Conservation (phyloP, 306 rosid species). For the Trichosanthes cucumerina region DNA sequence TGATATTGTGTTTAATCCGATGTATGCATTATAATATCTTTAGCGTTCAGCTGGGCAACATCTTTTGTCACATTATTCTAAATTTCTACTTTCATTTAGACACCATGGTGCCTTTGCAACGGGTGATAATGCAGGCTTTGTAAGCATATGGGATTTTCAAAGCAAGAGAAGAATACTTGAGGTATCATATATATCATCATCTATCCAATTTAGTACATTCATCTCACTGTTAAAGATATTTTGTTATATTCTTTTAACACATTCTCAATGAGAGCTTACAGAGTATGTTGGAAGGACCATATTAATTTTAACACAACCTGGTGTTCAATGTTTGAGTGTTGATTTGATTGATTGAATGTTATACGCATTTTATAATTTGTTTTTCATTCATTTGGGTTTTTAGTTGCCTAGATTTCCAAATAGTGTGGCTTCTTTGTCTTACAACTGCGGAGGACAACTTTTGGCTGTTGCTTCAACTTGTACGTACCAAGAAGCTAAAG, state of each 20-base stretch:
- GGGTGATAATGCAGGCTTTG: constrained; percentile 71
- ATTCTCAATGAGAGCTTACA: not conserved
- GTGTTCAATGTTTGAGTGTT: not conserved
- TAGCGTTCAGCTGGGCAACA: not conserved
- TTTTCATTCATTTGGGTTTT: constrained; percentile 12
- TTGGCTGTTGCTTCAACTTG: constrained; percentile 80
- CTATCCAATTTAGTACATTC: not conserved
- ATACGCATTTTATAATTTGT: not conserved
- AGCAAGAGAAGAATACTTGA: constrained; percentile 50
- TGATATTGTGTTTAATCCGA: constrained; percentile 70
- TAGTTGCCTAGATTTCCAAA: constrained; percentile 57
- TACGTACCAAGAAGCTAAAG: constrained; percentile 66
- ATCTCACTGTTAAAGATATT: not conserved
- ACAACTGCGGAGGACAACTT: constrained; percentile 54
- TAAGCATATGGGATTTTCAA: constrained; percentile 56
- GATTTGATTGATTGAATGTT: not conserved
- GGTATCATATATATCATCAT: constrained; percentile 39
- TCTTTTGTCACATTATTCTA: constrained; percentile 3
- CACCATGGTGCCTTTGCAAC: constrained; percentile 48
- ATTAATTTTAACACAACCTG: not conserved
- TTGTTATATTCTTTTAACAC: not conserved
- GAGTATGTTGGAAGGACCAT: not conserved
- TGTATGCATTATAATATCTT: constrained; percentile 36
- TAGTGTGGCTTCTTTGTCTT: constrained; percentile 65
- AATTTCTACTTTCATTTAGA: constrained; percentile 31